Evolutionary conservation across 1,284 basidiomycete genomes (phyloP).

Genomic region (Pseudozyma pruni): DNA sequence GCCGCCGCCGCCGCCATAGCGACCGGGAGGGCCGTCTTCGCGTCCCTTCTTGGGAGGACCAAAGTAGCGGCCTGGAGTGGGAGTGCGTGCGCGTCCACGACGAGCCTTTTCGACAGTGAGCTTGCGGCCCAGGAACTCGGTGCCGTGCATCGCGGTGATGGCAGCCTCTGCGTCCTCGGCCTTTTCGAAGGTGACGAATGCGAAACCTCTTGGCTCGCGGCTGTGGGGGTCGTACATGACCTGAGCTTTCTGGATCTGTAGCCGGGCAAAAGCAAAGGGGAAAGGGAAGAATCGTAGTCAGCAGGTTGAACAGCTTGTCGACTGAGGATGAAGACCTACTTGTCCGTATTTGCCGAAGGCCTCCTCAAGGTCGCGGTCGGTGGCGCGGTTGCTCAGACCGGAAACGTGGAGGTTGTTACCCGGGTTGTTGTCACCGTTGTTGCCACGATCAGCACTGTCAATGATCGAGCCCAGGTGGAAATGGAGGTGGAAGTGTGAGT

Average conservation of each 20-base stretch:
- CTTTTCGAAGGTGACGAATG: slow-evolving; percentile 94
- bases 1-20: slow-evolving; percentile 48
- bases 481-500: too few species aligned
- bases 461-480: too few species aligned
- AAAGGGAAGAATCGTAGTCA: background rate
- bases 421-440: slow-evolving; percentile 75
- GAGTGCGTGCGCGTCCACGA: slow-evolving; percentile 90
- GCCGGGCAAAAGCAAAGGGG: background rate
- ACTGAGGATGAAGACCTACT: slow-evolving; percentile 76
- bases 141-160: slow-evolving; percentile 82
- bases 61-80: slow-evolving; percentile 93
- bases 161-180: slow-evolving; percentile 88
- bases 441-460: slow-evolving; percentile 62
- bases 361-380: slow-evolving; percentile 85
- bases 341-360: slow-evolving; percentile 88
- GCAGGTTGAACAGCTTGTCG: too few species aligned
- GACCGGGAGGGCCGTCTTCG: slow-evolving; percentile 69
- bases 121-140: slow-evolving; percentile 85
- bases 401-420: slow-evolving; percentile 98
- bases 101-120: slow-evolving; percentile 92
- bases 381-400: slow-evolving; percentile 81
- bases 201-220: slow-evolving; percentile 94
- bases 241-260: slow-evolving; percentile 76
- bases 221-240: slow-evolving; percentile 98
- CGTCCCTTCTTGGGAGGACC: slow-evolving; percentile 82